phyloP scores from a whole-genome alignment of 805 yeast species.

The Starmera dryadoides region DNA sequence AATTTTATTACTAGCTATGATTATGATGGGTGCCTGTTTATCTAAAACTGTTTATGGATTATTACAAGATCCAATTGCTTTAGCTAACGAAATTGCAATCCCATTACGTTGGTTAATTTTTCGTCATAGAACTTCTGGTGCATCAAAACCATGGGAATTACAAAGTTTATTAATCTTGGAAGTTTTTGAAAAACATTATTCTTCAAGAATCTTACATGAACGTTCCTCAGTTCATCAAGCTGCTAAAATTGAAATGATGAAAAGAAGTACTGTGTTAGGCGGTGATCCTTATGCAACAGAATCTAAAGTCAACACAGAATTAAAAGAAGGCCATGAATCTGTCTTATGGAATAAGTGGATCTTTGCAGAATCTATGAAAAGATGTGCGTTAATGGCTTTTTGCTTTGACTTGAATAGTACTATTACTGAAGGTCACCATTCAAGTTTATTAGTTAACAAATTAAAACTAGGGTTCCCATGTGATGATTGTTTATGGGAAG shows the following conservation, averaged over 20 bases:
- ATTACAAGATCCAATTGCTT: conserved; percentile 1
- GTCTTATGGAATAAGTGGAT: conserved; percentile 44
- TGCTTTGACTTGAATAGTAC: conserved; percentile 70
- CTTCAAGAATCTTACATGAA: conserved; percentile 62
- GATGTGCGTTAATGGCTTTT: conserved; percentile 72
- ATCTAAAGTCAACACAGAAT: conserved; percentile 2
- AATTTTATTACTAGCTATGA: conserved; percentile 40
- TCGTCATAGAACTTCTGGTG: conserved; percentile 30
- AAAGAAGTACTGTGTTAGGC: conserved; percentile 65
- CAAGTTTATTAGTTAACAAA: conserved; percentile 39
- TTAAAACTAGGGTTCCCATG: conserved; percentile 50
- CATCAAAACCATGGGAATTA: conserved; percentile 19
- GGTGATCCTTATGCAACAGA: conserved; percentile 40
- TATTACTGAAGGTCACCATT: conserved; percentile 58
- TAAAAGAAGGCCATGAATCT: neutral
- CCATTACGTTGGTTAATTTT: conserved; percentile 63
- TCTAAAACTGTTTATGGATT: conserved; percentile 19
- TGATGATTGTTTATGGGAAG: conserved; percentile 46
- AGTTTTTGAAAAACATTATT: conserved; percentile 64
- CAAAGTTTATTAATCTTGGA: conserved; percentile 65
- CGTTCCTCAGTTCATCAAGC: conserved; percentile 79
- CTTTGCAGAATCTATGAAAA: conserved; percentile 64
- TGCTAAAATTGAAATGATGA: conserved; percentile 63
- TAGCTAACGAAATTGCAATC: conserved; percentile 19
- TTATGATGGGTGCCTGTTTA: conserved; percentile 46